Base-by-base conservation (phyloP, 768 basidiomycete species). In the Polyporus arcularius region DNA sequence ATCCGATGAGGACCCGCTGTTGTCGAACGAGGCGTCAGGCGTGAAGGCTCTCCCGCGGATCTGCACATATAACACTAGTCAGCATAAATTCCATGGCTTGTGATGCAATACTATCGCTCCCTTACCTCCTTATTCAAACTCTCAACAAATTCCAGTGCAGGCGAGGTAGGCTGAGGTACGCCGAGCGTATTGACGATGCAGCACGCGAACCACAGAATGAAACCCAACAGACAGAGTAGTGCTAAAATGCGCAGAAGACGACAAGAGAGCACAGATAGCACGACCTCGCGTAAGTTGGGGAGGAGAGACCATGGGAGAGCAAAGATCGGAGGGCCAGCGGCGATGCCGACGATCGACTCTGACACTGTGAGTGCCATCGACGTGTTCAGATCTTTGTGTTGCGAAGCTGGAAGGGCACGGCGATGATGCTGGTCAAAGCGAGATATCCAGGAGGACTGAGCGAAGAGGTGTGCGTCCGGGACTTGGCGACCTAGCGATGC, bases 101-200 rank as follows among this genome's bases (percentile, higher is more conserved):
- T 10, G 11, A 3, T 10, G 16, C 40, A 16, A 41, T 41, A 3
- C 10, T 10, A 41, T 10, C 1, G 10, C 16, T 16, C 4, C 28
- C 42, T 31, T 16, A 35, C 58, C 30, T 38, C 45, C 54, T 38
- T 61, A 31, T 39, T 15, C 15, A 61, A 21, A 6, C 55, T 49
- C 21, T 56, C 60, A 2, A 59, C 50, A 4, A 55, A 49, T 11
- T 55, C 45, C 15, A 43, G 15, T 14, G 47, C 52, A 14, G 47
- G 10, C 8, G 47, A 62, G 8, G 41, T 9, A 26, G 56, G 52
- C 18, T 42, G 56, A 16, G 47, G 52, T 2, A 62, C 47, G 7
- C 61, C 56, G 40, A 62, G 42, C 39, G 39, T 57, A 47, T 31
- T 15, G 30, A 43, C 18, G 3, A 58, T 32, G 3, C 30, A 58